Base-by-base conservation (phyloP, 257 asterid species). In the Nicotiana otophora region DNA sequence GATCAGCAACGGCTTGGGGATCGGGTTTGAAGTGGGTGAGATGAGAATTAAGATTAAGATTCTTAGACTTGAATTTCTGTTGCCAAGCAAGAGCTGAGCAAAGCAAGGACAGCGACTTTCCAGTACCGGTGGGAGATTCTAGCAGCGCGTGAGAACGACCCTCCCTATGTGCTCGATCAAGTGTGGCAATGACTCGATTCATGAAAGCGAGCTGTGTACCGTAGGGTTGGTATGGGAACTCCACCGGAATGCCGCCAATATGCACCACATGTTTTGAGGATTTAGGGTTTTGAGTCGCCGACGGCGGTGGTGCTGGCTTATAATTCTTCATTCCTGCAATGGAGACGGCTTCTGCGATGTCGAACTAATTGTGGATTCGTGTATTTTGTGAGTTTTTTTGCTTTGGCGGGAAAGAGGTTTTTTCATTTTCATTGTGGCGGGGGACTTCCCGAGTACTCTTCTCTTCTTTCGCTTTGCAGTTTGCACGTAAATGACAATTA, bases 81-180 rank as follows among this genome's bases (percentile, higher is more conserved):
- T 96, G 99, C 99, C 99, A 96, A 69, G 98, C 98, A 20, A 96
- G 89, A 16, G 88, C 78, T 4, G 99, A 93, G 88, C 99, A 96
- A 14, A 96, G 98, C 74, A 96, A 91, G 42, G 99, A 94, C 4
- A 94, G 92, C 3, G 99, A 86, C 81, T 96, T 96, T 20, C 99
- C 99, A 0, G 99, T 96, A n/a, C 99, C 99, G 8, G 99, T 96
- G 3, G 99, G 99, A 17, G 98, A 96, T 82, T 96, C 98, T 26
- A 96, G 98, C 82, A 96, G 88, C 83, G 99, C 98, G 86, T 96
- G 97, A 83, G 90, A 88, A 66, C 85, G 92, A 6, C 98, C 95
- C 0, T 96, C 99, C 30, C 91, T 86, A 83, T 76, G 84, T 1
- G 98, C 87, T 61, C 97, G 89, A 60, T 96, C 98, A 48, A 96